phyloP scores from a whole-genome alignment of 2,329 filamentous ascomycete genomes.

The Alternaria postmessia region DNA sequence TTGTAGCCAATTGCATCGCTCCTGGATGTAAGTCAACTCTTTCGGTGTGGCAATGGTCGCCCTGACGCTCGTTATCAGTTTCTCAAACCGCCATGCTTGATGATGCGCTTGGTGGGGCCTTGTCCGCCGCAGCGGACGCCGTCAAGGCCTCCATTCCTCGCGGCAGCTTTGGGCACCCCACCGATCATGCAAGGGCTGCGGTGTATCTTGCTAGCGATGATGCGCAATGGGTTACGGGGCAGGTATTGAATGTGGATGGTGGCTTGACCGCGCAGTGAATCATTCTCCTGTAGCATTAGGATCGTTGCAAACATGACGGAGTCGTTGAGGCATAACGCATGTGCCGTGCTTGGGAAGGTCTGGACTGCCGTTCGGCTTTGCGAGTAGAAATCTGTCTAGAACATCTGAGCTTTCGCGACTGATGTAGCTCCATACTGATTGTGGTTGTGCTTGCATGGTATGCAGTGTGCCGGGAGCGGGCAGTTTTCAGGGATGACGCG shows the following conservation, averaged over 20 bases:
- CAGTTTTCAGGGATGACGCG: neutral
- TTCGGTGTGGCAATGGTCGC: neutral
- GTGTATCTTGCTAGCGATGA: constrained; percentile 5
- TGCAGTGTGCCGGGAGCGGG: constrained; percentile 1
- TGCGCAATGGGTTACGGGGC: constrained; percentile 54
- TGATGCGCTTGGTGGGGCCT: too few relatives aligned
- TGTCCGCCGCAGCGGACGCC: too few relatives aligned
- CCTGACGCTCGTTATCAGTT: constrained; percentile 26
- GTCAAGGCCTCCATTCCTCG: too few relatives aligned
- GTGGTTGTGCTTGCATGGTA: constrained; percentile 1
- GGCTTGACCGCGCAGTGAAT: too few relatives aligned
- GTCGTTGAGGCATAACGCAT: too few relatives aligned
- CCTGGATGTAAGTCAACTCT: neutral
- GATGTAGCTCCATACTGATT: neutral
- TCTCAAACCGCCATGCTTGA: constrained; percentile 45
- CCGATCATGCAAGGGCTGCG: too few relatives aligned
- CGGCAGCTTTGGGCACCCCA: too few relatives aligned
- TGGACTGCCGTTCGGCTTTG: neutral
- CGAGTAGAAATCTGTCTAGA: neutral
- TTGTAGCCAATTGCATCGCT: constrained; percentile 40
- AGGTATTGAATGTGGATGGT: neutral
- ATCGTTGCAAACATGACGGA: too few relatives aligned
- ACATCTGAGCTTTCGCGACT: neutral
- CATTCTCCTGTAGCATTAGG: too few relatives aligned
- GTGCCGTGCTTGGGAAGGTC: neutral